Conservation (phyloP, 441 rosid species). For the Arabidopsis hybrid region DNA sequence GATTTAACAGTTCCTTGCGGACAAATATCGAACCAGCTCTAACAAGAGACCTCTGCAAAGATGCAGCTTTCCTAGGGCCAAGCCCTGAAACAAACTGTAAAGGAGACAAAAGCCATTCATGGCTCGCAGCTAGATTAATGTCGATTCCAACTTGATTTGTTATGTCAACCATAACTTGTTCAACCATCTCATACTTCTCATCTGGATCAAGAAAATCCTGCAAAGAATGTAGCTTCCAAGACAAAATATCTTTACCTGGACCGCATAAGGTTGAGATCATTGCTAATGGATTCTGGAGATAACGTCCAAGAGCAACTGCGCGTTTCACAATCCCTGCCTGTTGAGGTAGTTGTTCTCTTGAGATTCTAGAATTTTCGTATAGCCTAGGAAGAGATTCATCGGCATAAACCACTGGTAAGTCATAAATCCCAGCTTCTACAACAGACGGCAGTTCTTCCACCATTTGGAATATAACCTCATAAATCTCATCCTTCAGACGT, state of each 20-base stretch:
- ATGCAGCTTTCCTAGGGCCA: background rate
- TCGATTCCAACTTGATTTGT: constrained; percentile 3
- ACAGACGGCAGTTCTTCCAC: background rate
- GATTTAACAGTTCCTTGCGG: background rate
- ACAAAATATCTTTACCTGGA: background rate
- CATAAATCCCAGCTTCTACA: background rate
- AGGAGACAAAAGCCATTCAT: background rate
- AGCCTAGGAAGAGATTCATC: background rate
- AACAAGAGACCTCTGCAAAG: background rate
- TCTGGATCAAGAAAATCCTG: background rate
- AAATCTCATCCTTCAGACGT: background rate
- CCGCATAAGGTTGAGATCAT: background rate
- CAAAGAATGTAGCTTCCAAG: background rate
- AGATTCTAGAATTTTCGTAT: background rate
- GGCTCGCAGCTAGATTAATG: background rate
- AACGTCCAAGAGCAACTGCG: constrained; percentile 1
- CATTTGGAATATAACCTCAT: background rate
- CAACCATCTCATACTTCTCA: constrained; percentile 3
- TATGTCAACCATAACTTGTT: background rate
- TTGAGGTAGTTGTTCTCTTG: constrained; percentile 2
- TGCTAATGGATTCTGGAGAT: constrained; percentile 2
- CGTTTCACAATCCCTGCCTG: background rate
- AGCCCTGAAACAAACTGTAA: constrained; percentile 1
- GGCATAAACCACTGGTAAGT: background rate
- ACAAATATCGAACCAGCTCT: background rate